Conservation (phyloP, 441 rosid species). For the Brassica hybrid region DNA sequence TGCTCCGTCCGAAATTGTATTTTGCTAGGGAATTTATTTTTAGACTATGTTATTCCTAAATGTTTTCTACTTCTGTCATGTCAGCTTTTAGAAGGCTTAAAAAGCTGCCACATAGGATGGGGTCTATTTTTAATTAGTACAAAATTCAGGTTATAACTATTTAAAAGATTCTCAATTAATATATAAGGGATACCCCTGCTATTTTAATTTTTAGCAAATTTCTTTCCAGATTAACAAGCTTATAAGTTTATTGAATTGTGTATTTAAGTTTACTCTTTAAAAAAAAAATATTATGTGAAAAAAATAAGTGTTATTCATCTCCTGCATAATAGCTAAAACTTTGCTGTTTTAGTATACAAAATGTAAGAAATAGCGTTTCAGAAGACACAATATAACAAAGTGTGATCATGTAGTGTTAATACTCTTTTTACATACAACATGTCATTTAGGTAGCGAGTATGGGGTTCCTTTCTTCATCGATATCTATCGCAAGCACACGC, state of each 20-base stretch:
- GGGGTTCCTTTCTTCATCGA: conserved; percentile 89
- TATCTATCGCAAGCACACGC: conserved; percentile 65
- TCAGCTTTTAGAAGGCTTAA: too few relatives aligned
- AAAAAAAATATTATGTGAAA: not conserved
- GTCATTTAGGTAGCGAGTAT: conserved; percentile 45
- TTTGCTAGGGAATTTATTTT: too few relatives aligned
- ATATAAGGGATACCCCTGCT: too few relatives aligned
- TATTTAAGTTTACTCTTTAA: too few relatives aligned
- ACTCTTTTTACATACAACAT: conserved; percentile 21
- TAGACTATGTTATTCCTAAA: too few relatives aligned
- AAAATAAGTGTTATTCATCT: not conserved
- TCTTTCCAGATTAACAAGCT: not conserved
- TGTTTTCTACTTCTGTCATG: too few relatives aligned
- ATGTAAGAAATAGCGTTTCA: not conserved
- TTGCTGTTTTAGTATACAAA: not conserved
- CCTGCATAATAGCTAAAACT: not conserved
- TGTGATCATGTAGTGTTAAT: too few relatives aligned
- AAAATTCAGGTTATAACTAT: too few relatives aligned
- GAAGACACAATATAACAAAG: not conserved
- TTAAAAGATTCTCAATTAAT: too few relatives aligned
- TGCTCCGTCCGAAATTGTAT: too few relatives aligned
- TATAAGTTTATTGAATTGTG: not conserved
- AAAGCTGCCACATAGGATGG: too few relatives aligned
- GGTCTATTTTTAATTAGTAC: too few relatives aligned
- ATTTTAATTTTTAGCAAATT: not conserved